These are phyloP conservation scores for Blastocystis sp. DNA, from an alignment of 352 stramenopile species.

Conservation along the genomic window DNA sequence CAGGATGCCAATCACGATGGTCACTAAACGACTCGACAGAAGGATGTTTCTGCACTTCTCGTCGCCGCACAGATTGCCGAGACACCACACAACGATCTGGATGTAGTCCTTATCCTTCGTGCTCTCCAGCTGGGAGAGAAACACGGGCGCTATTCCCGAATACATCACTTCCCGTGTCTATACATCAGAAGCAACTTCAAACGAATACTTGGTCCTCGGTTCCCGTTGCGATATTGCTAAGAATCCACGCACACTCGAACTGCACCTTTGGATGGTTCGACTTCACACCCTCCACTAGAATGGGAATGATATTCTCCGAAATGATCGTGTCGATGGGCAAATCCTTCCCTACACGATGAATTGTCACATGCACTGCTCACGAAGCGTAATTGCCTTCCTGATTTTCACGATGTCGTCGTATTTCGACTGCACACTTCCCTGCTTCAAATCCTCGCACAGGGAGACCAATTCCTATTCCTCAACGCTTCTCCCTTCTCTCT, in stretches of 20 bases:
- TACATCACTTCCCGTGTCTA: slow-evolving; percentile 68
- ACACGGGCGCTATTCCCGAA: slow-evolving; percentile 28
- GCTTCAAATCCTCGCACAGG: slow-evolving; percentile 31
- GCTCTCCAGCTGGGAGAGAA: slow-evolving; percentile 12
- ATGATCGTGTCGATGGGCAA: slow-evolving; percentile 30
- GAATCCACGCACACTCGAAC: slow-evolving; percentile 66
- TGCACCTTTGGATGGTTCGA: slow-evolving; percentile 14
- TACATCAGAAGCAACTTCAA: neutral
- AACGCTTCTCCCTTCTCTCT: neutral
- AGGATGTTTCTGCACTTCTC: slow-evolving; percentile 60
- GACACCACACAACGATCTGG: slow-evolving; percentile 9
- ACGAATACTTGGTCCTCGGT: slow-evolving; percentile 40
- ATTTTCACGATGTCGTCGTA: slow-evolving; percentile 34
- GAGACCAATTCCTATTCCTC: slow-evolving; percentile 26
- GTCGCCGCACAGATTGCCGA: slow-evolving; percentile 47
- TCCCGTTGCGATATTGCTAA: slow-evolving; percentile 56
- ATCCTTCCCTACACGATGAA: neutral
- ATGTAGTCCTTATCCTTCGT: slow-evolving; percentile 57
- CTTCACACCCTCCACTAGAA: slow-evolving; percentile 40
- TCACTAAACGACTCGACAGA: slow-evolving; percentile 18
- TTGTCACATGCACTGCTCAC: neutral
- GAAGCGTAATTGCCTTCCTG: slow-evolving; percentile 33
- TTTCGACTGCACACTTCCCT: slow-evolving; percentile 16
- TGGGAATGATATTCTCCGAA: slow-evolving; percentile 32
- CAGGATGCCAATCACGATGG: neutral